Evolutionary conservation across 768 basidiomycete genomes (phyloP).

Genomic region (Galerina sulciceps): DNA sequence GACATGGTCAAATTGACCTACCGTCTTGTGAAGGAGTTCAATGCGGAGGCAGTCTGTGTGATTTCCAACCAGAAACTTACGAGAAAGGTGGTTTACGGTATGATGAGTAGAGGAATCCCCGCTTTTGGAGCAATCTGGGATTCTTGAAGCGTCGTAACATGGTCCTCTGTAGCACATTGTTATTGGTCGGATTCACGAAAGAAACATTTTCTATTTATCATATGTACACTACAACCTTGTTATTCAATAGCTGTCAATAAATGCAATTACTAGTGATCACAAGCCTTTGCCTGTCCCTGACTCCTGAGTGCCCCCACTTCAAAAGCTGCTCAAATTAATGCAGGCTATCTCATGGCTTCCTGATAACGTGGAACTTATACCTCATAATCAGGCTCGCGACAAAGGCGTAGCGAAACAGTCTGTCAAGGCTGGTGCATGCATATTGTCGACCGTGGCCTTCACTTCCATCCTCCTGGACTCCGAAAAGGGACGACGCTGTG

Average conservation of each 20-base stretch:
- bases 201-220: constrained; percentile 2
- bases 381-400: constrained; percentile 53
- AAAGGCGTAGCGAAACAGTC: constrained; percentile 46
- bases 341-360: constrained; percentile 14
- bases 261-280: neutral
- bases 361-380: constrained; percentile 34
- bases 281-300: neutral
- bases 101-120: constrained; percentile 63
- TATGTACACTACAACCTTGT: constrained; percentile 7
- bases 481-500: constrained; percentile 71
- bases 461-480: constrained; percentile 51
- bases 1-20: constrained; percentile 53
- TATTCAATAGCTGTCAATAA: constrained; percentile 10
- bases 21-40: constrained; percentile 49
- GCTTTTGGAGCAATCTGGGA: constrained; percentile 69
- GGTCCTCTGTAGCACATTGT: neutral
- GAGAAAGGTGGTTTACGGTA: constrained; percentile 60
- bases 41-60: constrained; percentile 58
- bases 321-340: neutral
- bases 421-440: constrained; percentile 48
- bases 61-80: constrained; percentile 65
- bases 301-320: neutral
- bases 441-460: constrained; percentile 52
- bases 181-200: neutral
- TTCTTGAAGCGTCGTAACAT: constrained; percentile 34